Conservation (phyloP, 1,139 yeast genomes). For the Eremothecium sinecaudum region DNA sequence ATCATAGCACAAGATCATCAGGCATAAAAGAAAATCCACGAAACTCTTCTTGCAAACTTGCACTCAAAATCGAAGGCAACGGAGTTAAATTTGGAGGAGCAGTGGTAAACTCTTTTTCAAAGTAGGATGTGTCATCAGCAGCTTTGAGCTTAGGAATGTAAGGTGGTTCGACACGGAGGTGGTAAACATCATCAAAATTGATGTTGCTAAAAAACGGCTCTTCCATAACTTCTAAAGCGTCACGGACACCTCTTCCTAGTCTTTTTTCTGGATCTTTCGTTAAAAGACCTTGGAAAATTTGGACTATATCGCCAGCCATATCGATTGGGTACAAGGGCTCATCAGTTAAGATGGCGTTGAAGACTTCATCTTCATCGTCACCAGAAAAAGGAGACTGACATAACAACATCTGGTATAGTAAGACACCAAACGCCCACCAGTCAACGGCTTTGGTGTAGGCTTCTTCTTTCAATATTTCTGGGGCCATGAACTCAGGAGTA, state of each 20-base stretch:
- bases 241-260: conserved; percentile 77
- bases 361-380: conserved; percentile 95
- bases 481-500: conserved; percentile 99
- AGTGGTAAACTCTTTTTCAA: conserved; percentile 88
- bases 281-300: conserved; percentile 78
- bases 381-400: conserved; percentile 98
- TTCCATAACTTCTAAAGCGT: conserved; percentile 88
- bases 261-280: conserved; percentile 82
- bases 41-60: conserved; percentile 90
- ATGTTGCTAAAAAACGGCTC: conserved; percentile 90
- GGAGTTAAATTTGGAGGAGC: conserved; percentile 96
- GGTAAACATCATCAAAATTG: conserved; percentile 75
- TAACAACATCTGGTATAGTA: conserved; percentile 87
- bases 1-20: conserved; percentile 37
- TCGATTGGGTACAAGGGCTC: conserved; percentile 97
- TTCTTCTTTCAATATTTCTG: conserved; percentile 89
- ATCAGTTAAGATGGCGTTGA: conserved; percentile 93
- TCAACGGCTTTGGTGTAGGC: conserved; percentile 90
- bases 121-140: conserved; percentile 86
- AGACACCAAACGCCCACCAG: conserved; percentile 99
- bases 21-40: conserved; percentile 90
- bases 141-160: conserved; percentile 69
- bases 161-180: conserved; percentile 74
- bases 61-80: conserved; percentile 75
- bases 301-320: conserved; percentile 95